Conservation (phyloP, 2,329 filamentous ascomycete genomes). For the Amesomyces nigricolor region DNA sequence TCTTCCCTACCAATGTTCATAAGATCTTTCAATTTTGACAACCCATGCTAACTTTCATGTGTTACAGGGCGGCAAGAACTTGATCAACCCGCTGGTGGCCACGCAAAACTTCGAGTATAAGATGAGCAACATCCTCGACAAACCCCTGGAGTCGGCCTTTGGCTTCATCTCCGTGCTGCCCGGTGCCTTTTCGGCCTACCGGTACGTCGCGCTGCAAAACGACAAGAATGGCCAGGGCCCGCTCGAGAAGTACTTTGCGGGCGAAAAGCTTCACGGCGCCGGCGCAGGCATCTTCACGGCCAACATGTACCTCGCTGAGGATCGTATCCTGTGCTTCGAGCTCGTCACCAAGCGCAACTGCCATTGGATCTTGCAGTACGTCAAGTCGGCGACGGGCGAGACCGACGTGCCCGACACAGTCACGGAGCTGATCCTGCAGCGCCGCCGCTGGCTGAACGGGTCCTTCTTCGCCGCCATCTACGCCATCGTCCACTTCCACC, state of each 20-base stretch:
- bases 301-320: slow-evolving; percentile 98
- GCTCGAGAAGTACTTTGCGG: slow-evolving; percentile 92
- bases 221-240: slow-evolving; percentile 92
- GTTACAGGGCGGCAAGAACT: slow-evolving; percentile 63
- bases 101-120: slow-evolving; percentile 99
- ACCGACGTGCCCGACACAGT: slow-evolving; percentile 94
- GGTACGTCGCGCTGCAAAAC: slow-evolving; percentile 90
- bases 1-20: no score
- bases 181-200: slow-evolving; percentile 97
- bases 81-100: slow-evolving; percentile 88
- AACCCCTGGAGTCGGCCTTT: slow-evolving; percentile 93
- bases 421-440: slow-evolving; percentile 90
- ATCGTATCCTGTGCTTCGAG: slow-evolving; percentile 98
- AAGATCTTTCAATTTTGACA: no score
- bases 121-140: slow-evolving; percentile 99
- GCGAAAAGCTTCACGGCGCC: slow-evolving; percentile 89
- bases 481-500: slow-evolving; percentile 88
- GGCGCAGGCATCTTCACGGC: slow-evolving; percentile 95
- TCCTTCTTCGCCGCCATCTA: slow-evolving; percentile 98
- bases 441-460: slow-evolving; percentile 94
- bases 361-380: slow-evolving; percentile 95
- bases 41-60: no score
- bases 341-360: slow-evolving; percentile 96
- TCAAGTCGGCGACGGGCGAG: slow-evolving; percentile 94
- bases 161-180: slow-evolving; percentile 96